A percentile compares a stretch with the other conserved stretches of the same genome.
These are phyloP conservation scores for Meredithiella fracta DNA, from an alignment of 2,329 filamentous ascomycete genomes.

Conservation along the genomic window DNA sequence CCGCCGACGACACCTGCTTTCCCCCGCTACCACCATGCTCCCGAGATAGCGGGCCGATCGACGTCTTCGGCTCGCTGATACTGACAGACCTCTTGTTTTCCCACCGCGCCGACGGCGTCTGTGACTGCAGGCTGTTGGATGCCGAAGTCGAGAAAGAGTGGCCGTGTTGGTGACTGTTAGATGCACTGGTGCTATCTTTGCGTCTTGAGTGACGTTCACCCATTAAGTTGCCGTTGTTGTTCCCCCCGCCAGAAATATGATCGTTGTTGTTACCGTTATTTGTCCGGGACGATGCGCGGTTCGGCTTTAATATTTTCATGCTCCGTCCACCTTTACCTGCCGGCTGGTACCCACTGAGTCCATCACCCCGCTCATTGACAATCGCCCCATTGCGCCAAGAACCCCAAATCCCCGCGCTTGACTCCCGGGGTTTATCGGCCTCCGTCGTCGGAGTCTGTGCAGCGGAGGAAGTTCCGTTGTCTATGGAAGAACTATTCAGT, in stretches of 20 bases:
- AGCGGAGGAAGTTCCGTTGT: constrained; percentile 20
- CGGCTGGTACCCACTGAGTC: constrained; percentile 52
- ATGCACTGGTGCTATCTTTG: constrained; percentile 4
- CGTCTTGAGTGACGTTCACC: constrained; percentile 27
- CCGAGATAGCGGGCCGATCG: constrained; percentile 31
- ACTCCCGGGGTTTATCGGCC: constrained; percentile 8
- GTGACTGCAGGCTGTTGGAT: neutral
- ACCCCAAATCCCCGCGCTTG: constrained; percentile 42
- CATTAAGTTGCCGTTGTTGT: too few species aligned
- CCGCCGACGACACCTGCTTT: constrained; percentile 26
- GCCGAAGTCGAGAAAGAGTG: neutral
- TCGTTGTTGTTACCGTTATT: constrained; percentile 16
- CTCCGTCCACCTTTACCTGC: constrained; percentile 43
- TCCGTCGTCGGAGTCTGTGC: constrained; percentile 18
- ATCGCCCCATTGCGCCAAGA: constrained; percentile 49
- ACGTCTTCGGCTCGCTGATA: constrained; percentile 8
- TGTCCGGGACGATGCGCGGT: constrained; percentile 40
- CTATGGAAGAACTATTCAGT: constrained; percentile 14
- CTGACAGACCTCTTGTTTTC: constrained; percentile 16
- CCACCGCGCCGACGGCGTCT: constrained; percentile 5
- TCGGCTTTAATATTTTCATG: constrained; percentile 83
- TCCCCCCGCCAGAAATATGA: constrained; percentile 21
- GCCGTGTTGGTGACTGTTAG: neutral
- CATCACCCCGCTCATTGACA: constrained; percentile 27
- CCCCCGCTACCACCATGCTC: constrained; percentile 22